Evolutionary conservation across 1,284 basidiomycete genomes (phyloP), one percentile per base, ranked within the genome.

Genomic region (Apiotrichum porosum): DNA sequence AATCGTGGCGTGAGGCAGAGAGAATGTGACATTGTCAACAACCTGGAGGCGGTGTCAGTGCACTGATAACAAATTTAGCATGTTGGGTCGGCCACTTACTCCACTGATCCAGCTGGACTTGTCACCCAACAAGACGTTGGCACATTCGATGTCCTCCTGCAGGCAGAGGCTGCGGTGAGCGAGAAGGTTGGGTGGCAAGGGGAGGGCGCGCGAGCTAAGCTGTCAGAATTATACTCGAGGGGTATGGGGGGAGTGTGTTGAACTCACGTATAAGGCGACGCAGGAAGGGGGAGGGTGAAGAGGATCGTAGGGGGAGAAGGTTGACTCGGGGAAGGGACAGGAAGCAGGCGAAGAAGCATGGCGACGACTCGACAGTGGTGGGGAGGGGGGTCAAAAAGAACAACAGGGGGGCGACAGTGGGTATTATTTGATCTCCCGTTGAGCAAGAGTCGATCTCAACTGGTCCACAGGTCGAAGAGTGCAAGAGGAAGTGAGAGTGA

Each of bases 261-360:
- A 6, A 66, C 66, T 54, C 50, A 68, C 63, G 69, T 72, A 61
- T 74, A 74, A 8, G 81, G 79, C 18, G 83, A 76, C 17, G 72
- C 70, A 8, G 78, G 75, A 52, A 86, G 82, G 26, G 80, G 69
- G 43, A 88, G 71, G 24, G 79, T 81, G 72, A 88, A 87, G 64
- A 86, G 79, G 61, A 90, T 81, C 37, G 82, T 81, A 15, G 84
- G 80, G 24, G 81, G 77, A 4, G 79, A 75, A 2, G 76, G 67
- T 36, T 81, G 76, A 2, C 78, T 74, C 2, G 75, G 62, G 1
- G 77, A 73, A 9, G 79, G 74, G 17, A 57, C 49, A 14, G 80
- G 80, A 41, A 84, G 66, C 51, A 89, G 79, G 61, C 80, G 80
- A 54, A 88, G 80, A 50, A 84, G 75, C 86, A 88, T 88, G 52